Evolutionary conservation across 768 basidiomycete genomes (phyloP), one percentile per base, ranked within the genome.

Genomic region (Mycena filopes): DNA sequence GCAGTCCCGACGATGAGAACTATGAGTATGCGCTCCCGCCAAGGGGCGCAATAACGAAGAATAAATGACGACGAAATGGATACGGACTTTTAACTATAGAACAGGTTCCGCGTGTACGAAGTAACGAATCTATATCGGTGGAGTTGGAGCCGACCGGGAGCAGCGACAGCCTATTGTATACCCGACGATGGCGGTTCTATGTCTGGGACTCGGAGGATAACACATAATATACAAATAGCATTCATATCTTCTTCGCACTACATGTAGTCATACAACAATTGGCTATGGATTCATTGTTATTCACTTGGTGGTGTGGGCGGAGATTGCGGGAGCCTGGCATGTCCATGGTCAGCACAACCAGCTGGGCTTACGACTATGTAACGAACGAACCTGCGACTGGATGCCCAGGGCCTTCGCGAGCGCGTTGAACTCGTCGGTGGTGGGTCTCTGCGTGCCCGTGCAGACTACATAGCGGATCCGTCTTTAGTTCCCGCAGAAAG

Each of bases 1-100:
- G 16, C 58, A 87, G 87, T 87, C 84, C 87, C 87, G 26, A 88
- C 87, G 13, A 88, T 88, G 86, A 76, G 86, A 55, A 88, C 86
- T 10, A 85, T 87, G 86, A 87, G 86, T 66, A 84, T 87, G 81
- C 80, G 85, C 16, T 84, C 84, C 21, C 75, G 71, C 25, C 49
- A 43, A 58, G 73, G 74, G 23, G 41, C 63, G 58, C 74, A 61
- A 21, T 56, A 57, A 65, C 16, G n/a, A 49, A 26, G 12, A 12
- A 43, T 9, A 15, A 5, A 50, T 31, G 26, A 63, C 38, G 45
- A 54, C 49, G n/a, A 13, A 43, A 46, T 40, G 41, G 18, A 23
- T 33, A 46, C 38, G 36, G 10, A 36, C 36, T 36, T 45, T 28
- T 43, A 28, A 25, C 21, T 23, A 58, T 45, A 21, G 21, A 33